phyloP scores from a whole-genome alignment of 805 yeast genomes.

The Candida palmyrensis region DNA sequence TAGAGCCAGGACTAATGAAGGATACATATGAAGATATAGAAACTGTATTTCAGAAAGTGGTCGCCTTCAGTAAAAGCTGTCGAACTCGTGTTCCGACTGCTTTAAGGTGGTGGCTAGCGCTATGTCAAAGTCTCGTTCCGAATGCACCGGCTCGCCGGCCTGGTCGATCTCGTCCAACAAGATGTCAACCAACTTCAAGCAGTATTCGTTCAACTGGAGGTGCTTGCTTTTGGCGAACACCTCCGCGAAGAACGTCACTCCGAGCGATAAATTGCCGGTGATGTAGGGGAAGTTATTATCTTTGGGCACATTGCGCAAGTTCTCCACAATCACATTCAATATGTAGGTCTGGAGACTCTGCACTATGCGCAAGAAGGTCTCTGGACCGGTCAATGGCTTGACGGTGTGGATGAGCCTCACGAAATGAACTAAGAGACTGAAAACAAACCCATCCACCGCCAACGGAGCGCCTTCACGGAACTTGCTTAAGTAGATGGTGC shows the following conservation, averaged over 20 bases:
- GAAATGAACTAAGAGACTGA: slow-evolving; percentile 34
- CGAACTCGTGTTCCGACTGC: slow-evolving; percentile 27
- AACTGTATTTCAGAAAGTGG: too few relatives aligned
- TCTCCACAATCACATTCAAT: slow-evolving; percentile 27
- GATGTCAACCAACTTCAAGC: slow-evolving; percentile 28
- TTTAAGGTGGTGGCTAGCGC: slow-evolving; percentile 21
- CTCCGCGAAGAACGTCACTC: slow-evolving; percentile 33
- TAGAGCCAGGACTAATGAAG: slow-evolving; percentile 4
- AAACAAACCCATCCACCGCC: slow-evolving; percentile 34
- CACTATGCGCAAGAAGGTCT: slow-evolving; percentile 29
- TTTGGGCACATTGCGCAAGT: slow-evolving; percentile 17
- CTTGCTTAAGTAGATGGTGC: slow-evolving; percentile 6
- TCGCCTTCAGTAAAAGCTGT: slow-evolving; percentile 23
- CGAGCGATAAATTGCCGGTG: slow-evolving; percentile 28
- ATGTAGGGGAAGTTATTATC: slow-evolving; percentile 10
- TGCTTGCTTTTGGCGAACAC: slow-evolving; percentile 31
- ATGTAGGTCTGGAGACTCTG: slow-evolving; percentile 35
- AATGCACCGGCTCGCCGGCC: slow-evolving; percentile 16
- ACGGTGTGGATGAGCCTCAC: slow-evolving; percentile 35
- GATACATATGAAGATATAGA: slow-evolving; percentile 1
- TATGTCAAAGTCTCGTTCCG: slow-evolving; percentile 22
- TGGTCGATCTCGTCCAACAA: slow-evolving; percentile 22
- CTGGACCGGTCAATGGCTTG: slow-evolving; percentile 35
- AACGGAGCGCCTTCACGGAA: slow-evolving; percentile 8
- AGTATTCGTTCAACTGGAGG: slow-evolving; percentile 29